Percentiles rank a stretch among this genome's conserved stretches.
Evolutionary conservation across 805 yeast genomes (phyloP).

Genomic region (Candida montana): DNA sequence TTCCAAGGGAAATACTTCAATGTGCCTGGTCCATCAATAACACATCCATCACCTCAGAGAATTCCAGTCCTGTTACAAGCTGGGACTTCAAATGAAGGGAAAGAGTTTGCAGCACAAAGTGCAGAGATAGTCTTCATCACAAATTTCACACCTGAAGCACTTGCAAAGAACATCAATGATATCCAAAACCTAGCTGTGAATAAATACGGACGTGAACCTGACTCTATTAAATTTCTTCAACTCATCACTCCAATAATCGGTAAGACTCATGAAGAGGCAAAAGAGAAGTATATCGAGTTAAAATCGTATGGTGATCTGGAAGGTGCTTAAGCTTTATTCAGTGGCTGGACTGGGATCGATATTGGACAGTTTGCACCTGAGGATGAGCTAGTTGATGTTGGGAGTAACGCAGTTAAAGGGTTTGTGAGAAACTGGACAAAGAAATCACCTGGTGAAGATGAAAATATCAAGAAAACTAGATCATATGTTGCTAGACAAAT

Average conservation of each 20-base stretch:
- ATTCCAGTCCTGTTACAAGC: conserved; percentile 42
- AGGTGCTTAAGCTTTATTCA: conserved; percentile 32
- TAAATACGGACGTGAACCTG: conserved; percentile 28
- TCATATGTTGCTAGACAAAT: conserved; percentile 22
- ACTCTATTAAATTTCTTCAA: conserved; percentile 31
- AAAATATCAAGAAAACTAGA: conserved; percentile 21
- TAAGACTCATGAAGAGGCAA: conserved; percentile 35
- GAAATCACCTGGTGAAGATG: conserved; percentile 24
- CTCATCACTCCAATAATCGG: conserved; percentile 32
- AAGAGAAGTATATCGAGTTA: conserved; percentile 13
- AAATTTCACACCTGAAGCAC: conserved; percentile 1
- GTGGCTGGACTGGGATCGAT: conserved; percentile 40
- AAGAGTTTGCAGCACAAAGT: conserved; percentile 37
- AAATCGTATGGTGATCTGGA: conserved; percentile 28
- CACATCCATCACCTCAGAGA: conserved; percentile 41
- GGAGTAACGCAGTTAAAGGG: conserved; percentile 18
- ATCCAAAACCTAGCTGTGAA: conserved; percentile 28
- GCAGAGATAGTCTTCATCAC: conserved; percentile 34
- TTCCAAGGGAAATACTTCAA: conserved; percentile 35
- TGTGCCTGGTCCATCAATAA: conserved; percentile 36
- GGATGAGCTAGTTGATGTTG: conserved; percentile 27
- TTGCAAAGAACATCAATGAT: conserved; percentile 21
- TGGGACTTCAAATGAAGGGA: conserved; percentile 38
- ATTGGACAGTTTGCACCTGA: conserved; percentile 29
- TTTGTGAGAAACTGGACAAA: conserved; percentile 23